A percentile compares a stretch with the other conserved stretches of the same genome.
phyloP scores from a whole-genome alignment of 2,329 filamentous ascomycete genomes.

The Epicoccum sorghinum region DNA sequence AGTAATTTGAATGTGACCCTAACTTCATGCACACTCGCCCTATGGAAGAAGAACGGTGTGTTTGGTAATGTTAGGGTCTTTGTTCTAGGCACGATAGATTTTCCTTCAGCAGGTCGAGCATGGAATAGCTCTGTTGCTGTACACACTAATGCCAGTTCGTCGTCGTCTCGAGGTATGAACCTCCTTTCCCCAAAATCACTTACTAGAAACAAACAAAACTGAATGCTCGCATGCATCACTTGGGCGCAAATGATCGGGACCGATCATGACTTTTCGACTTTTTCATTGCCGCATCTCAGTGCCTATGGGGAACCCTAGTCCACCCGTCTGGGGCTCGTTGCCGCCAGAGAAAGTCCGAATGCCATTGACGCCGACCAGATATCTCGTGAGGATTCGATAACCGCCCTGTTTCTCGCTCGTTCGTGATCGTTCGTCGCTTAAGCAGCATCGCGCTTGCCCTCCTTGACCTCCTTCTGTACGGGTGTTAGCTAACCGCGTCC shows the following conservation, averaged over 20 bases:
- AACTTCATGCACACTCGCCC: slow-evolving; percentile 69
- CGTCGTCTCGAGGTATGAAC: slow-evolving; percentile 23
- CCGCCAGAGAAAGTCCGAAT: slow-evolving; percentile 48
- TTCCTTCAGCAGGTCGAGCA: slow-evolving; percentile 72
- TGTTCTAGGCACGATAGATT: slow-evolving; percentile 68
- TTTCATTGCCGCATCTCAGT: slow-evolving; percentile 47
- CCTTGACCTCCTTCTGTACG: slow-evolving; percentile 91
- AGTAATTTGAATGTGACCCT: slow-evolving; percentile 58
- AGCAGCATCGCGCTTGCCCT: slow-evolving; percentile 90
- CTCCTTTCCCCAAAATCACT: slow-evolving; percentile 16
- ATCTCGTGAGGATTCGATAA: slow-evolving; percentile 49
- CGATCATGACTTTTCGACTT: slow-evolving; percentile 44
- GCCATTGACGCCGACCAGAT: slow-evolving; percentile 51
- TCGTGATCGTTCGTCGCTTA: slow-evolving; percentile 57
- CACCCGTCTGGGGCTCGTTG: slow-evolving; percentile 43
- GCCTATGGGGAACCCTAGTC: slow-evolving; percentile 41
- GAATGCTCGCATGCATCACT: slow-evolving; percentile 31
- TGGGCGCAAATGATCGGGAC: slow-evolving; percentile 23
- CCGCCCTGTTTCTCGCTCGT: slow-evolving; percentile 43
- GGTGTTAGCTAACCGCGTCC: slow-evolving; percentile 31
- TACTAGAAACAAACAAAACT: slow-evolving; percentile 14
- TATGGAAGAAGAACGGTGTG: slow-evolving; percentile 60
- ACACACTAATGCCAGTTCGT: slow-evolving; percentile 70
- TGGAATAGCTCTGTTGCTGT: slow-evolving; percentile 67
- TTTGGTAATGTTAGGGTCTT: slow-evolving; percentile 68